These are phyloP conservation scores for Cercospora beticola DNA, from an alignment of 2,329 filamentous ascomycete species.

Conservation along the genomic window DNA sequence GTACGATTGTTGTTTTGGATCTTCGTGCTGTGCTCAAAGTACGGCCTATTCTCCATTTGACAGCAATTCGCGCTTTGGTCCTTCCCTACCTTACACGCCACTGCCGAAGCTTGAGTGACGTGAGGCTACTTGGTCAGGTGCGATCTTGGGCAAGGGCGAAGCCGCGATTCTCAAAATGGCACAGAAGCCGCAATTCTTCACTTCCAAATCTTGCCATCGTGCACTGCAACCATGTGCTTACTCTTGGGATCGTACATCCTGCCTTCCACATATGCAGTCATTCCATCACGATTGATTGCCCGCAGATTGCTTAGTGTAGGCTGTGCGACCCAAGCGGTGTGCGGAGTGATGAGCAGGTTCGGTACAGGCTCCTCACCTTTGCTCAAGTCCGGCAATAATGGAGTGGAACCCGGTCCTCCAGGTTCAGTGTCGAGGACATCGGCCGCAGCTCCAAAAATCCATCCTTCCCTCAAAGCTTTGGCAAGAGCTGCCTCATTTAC, in stretches of 20 bases:
- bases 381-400: slow-evolving; percentile 23
- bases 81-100: neutral
- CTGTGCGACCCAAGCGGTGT: slow-evolving; percentile 26
- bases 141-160: neutral
- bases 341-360: slow-evolving; percentile 23
- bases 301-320: slow-evolving; percentile 22
- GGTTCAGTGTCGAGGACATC: slow-evolving; percentile 28
- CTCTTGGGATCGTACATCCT: slow-evolving; percentile 26
- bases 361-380: slow-evolving; percentile 25
- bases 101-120: neutral
- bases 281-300: slow-evolving; percentile 23
- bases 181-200: neutral
- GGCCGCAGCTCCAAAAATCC: slow-evolving; percentile 26
- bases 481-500: slow-evolving; percentile 26
- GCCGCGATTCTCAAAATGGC: neutral
- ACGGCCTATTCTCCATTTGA: neutral
- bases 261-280: slow-evolving; percentile 26
- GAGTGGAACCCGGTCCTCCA: slow-evolving; percentile 21
- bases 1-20: neutral
- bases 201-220: slow-evolving; percentile 29
- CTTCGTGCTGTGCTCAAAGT: neutral
- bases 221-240: slow-evolving; percentile 23
- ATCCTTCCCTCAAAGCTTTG: slow-evolving; percentile 21
- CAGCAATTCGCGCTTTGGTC: neutral
- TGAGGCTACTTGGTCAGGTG: neutral